A percentile compares a stretch with the other conserved stretches of the same genome.
Conservation (phyloP, 2,329 filamentous ascomycete species). For the Cladophialophora exuberans region DNA sequence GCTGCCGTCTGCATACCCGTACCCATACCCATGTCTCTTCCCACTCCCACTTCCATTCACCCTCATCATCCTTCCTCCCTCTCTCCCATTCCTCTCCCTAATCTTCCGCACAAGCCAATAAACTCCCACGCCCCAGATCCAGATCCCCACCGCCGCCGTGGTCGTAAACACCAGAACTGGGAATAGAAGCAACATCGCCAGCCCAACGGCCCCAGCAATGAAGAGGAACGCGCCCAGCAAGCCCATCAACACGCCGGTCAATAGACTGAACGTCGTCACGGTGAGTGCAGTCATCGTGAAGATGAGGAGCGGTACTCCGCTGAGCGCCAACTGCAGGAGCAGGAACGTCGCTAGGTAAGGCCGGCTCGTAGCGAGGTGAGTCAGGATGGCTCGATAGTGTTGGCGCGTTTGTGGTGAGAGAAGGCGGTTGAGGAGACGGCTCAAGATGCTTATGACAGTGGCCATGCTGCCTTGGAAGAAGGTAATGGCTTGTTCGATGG, state of each 20-base stretch:
- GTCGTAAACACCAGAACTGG: slow-evolving; percentile 70
- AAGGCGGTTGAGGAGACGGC: slow-evolving; percentile 49
- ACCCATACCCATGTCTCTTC: neutral
- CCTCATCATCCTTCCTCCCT: too few species aligned
- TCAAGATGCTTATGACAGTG: slow-evolving; percentile 24
- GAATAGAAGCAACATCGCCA: slow-evolving; percentile 69
- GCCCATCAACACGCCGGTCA: slow-evolving; percentile 60
- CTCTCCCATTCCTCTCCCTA: neutral
- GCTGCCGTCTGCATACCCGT: neutral
- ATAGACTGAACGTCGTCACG: slow-evolving; percentile 64
- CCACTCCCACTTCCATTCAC: neutral
- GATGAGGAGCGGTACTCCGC: slow-evolving; percentile 67
- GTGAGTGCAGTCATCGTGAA: slow-evolving; percentile 69
- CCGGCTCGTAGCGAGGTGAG: slow-evolving; percentile 62
- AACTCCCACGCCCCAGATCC: slow-evolving; percentile 67
- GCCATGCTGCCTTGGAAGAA: slow-evolving; percentile 29
- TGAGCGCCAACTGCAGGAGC: slow-evolving; percentile 65
- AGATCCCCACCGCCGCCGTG: slow-evolving; percentile 64
- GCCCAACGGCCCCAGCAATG: slow-evolving; percentile 67
- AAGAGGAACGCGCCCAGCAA: slow-evolving; percentile 60
- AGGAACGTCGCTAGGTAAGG: slow-evolving; percentile 74
- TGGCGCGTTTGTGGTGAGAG: slow-evolving; percentile 66
- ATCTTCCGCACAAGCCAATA: slow-evolving; percentile 40
- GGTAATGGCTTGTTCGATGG: too few species aligned
- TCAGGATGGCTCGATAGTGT: slow-evolving; percentile 57